Evolutionary conservation across 441 rosid genomes (phyloP), one percentile per base, ranked within the genome.

Genomic region (Dalechampia spathulata): DNA sequence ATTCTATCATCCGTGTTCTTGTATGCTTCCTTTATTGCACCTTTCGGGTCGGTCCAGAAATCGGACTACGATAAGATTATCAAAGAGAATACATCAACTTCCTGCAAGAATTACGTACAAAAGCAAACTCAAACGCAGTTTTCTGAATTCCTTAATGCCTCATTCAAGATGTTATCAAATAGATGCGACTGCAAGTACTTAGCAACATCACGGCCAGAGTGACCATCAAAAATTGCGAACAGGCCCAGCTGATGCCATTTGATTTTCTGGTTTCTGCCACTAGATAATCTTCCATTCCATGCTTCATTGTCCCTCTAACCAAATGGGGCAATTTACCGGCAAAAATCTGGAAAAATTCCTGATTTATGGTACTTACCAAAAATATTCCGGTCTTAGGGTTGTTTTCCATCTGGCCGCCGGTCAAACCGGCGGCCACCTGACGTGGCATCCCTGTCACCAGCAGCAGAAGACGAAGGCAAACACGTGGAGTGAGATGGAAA

Each of bases 211-310:
- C 57, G 46, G 39, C 87, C 81, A 1, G 75, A 76, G 52, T 85
- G 89, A 10, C 83, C 85, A 30, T 85, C 76, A 27, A 75, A 83
- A 27, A 83, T 81, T 3, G 85, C 87, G 62, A 74, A 69, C 10
- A 77, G 56, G 1, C 81, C 80, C 25, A 83, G 34, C 0, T 72
- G 64, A 61, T 79, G 73, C 7, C 79, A 1, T 71, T 36, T 7
- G 57, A 42, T 2, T 64, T 40, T 51, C 71, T 71, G 6, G 43
- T 73, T 57, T 83, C 76, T n/a, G 76, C 80, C 1, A 78, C 80
- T 11, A 76, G 60, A 63, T 52, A 75, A 50, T 82, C 87, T 75
- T 77, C 83, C 83, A 80, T 78, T 34, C 68, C 68, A 62, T 83
- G 85, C 5, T 43, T 69, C 83, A 75, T 72, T 60, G 68, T 57